Conservation (phyloP, 2,329 filamentous ascomycete species). For the Colletotrichum sp. region DNA sequence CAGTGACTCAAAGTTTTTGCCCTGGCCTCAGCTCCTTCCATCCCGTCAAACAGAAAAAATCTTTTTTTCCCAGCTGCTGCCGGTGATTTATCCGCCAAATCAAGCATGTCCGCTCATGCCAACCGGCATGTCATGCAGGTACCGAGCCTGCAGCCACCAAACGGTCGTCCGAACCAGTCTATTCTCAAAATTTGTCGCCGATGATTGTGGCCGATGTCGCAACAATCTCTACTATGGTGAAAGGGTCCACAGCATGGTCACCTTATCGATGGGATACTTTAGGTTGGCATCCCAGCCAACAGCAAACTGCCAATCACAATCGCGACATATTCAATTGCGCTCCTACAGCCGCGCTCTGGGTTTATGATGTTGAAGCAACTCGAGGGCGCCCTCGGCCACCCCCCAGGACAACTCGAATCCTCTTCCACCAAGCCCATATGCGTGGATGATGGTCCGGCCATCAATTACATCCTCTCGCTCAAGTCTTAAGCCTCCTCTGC, state of each 20-base stretch:
- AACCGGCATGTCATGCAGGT: slow-evolving; percentile 1
- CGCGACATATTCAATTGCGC: background rate
- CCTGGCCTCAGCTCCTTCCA: background rate
- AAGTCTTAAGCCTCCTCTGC: slow-evolving; percentile 54
- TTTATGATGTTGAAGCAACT: slow-evolving; percentile 34
- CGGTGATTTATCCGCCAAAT: background rate
- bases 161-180: background rate
- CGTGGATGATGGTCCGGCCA: slow-evolving; percentile 46
- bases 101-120: background rate
- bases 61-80: background rate
- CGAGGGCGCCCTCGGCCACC: slow-evolving; percentile 54
- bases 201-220: background rate
- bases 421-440: slow-evolving; percentile 66
- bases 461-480: slow-evolving; percentile 48
- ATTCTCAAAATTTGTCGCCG: background rate
- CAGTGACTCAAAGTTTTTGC: background rate
- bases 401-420: slow-evolving; percentile 68
- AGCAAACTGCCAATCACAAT: background rate
- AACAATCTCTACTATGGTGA: background rate
- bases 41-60: background rate
- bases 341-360: background rate
- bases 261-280: background rate
- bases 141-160: background rate
- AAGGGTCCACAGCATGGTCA: background rate
- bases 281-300: background rate